Evolutionary conservation across 2,329 filamentous ascomycete genomes (phyloP).

Genomic region (Macroventuria anomochaeta): DNA sequence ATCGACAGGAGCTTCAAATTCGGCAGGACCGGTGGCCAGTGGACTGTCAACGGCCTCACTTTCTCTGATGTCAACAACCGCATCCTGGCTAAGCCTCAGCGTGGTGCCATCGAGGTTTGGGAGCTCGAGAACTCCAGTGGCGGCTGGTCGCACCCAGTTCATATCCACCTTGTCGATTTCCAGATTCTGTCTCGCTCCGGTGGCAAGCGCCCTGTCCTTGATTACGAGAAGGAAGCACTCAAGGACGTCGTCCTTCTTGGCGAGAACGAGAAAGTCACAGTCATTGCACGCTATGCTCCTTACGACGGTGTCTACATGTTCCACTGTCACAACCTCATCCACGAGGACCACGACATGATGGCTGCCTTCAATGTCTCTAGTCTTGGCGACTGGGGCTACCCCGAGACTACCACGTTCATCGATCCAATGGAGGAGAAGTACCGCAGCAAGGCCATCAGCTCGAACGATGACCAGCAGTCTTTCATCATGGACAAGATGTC

Average conservation of each 20-base stretch:
- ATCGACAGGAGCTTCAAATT: constrained; percentile 47
- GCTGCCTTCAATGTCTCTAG: constrained; percentile 53
- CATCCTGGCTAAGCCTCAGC: constrained; percentile 45
- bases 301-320: constrained; percentile 61
- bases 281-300: constrained; percentile 43
- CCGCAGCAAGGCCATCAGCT: constrained; percentile 31
- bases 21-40: constrained; percentile 33
- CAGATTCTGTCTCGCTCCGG: constrained; percentile 59
- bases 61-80: constrained; percentile 47
- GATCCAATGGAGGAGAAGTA: constrained; percentile 44
- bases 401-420: constrained; percentile 43
- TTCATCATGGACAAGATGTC: constrained; percentile 32
- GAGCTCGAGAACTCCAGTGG: constrained; percentile 56
- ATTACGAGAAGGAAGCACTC: constrained; percentile 62
- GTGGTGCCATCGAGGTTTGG: constrained; percentile 49
- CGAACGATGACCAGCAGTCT: constrained; percentile 28
- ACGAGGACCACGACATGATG: constrained; percentile 57
- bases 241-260: constrained; percentile 66
- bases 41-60: constrained; percentile 50
- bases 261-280: constrained; percentile 52
- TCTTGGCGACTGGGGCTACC: constrained; percentile 43
- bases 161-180: constrained; percentile 67
- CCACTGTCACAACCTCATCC: constrained; percentile 56
- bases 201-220: constrained; percentile 51
- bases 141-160: constrained; percentile 61